Base-by-base conservation (phyloP, 495 filamentous ascomycete genomes). In the Penicillium ochrochloron region DNA sequence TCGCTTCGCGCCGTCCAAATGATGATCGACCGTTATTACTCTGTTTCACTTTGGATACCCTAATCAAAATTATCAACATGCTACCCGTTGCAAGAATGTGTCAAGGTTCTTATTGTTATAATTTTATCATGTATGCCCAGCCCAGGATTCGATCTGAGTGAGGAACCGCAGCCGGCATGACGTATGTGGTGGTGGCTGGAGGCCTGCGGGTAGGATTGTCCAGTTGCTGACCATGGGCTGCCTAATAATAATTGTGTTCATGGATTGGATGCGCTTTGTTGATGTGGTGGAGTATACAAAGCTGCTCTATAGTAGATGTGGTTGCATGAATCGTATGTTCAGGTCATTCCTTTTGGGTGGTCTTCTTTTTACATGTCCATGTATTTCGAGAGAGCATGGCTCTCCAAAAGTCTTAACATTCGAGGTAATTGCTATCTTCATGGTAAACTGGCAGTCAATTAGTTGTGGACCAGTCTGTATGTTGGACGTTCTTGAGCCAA, bases 1-100 rank as follows among this genome's bases (percentile, higher is more conserved):
- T 68, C 73, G 65, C 37, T 61, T 65, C 31, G 41, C 61, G 44
- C 12, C 56, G 50, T 15, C 51, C 10, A 41, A 63, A 64, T 64
- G 59, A 74, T 75, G 44, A 17, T n/a, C 48, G 48, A 29, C 25
- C 42, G 17, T 52, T n/a, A 29, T 31, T 52, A 15, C 29, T 21
- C 17, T 23, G 42, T n/a, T 59, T 5, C 5, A 14, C 31, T 17
- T 21, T 9, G 50, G 59, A 61, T 61, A 61, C 59, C 59, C 59
- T 39, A 56, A 56, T 60, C 11, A 21, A 15, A 51, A 19, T 23
- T 35, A 42, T 33, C 39, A 48, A 17, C 8, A 19, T 35, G 15
- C 48, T 34, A 14, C 51, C n/a, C 15, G 29, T n/a, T 31, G 9
- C 51, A n/a, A 23, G 19, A 19, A 48, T 48, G 21, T 12, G 21